Evolutionary conservation across 1,139 yeast genomes (phyloP), one percentile per base, ranked within the genome.

Genomic region (Pichiaceae sp.): DNA sequence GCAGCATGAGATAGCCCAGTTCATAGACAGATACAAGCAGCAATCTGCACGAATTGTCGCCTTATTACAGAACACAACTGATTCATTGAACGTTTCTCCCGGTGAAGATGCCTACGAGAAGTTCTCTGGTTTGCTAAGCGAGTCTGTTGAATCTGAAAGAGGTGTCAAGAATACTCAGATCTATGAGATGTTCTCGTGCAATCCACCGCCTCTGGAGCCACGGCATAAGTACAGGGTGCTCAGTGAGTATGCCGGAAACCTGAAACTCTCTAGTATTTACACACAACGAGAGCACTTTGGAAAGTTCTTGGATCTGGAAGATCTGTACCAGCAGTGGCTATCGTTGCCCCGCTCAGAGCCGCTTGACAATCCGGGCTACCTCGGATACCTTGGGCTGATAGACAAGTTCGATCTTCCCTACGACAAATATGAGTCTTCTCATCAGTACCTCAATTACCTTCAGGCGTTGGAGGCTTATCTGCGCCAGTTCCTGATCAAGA

Each of bases 201-300:
- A 44, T 21, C 17, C 9, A 4, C 35, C 32, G 7, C n/a, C 41
- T 12, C 33, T 15, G 43, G 38, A 18, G 17, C 31, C 8, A 14
- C 12, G 19, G 34, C 34, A 8, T 28, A 19, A 33, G 32, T 30
- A 33, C 9, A 34, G 33, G 17, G 61, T 64, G 28, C 53, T 78
- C 33, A 70, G 82, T 39, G 54, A 58, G n/a, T 72, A 67, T 34
- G 74, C 79, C 0, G 52, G 67, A 0, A 70, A 66, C 43, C 42
- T 84, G 12, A 62, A 66, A 29, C 44, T 79, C 2, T 70, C 72
- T 12, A 41, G 54, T 1, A 38, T 73, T 12, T 86, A 83, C 50
- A 59, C 72, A 0, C 66, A 71, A 4, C 75, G 70, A 29, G 96
- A 87, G 52, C 57, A 59, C 18, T 73, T 68, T 52, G 96, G 96